Evolutionary conservation across 2,329 filamentous ascomycete genomes (phyloP).

Genomic region (Pseudocercospora ulei): DNA sequence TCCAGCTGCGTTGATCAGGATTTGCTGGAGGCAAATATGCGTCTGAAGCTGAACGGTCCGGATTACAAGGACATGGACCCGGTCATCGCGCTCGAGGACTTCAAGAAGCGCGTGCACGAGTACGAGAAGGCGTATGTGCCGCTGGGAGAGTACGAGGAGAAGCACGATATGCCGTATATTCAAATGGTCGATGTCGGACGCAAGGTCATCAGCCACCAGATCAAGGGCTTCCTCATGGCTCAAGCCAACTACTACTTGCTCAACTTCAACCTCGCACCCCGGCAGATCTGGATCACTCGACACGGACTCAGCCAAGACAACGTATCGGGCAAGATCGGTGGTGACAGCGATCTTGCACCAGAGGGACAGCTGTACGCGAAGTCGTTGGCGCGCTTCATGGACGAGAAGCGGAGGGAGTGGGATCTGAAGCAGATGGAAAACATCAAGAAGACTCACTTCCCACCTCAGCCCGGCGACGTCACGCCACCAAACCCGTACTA

Average conservation of each 20-base stretch:
- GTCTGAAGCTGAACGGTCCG: slow-evolving; percentile 85
- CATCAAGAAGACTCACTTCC: slow-evolving; percentile 66
- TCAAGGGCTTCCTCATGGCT: slow-evolving; percentile 82
- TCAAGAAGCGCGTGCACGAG: slow-evolving; percentile 80
- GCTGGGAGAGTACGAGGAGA: slow-evolving; percentile 67
- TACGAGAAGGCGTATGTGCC: slow-evolving; percentile 93
- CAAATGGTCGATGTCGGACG: slow-evolving; percentile 96
- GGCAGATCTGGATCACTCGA: slow-evolving; percentile 96
- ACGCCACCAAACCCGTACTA: slow-evolving; percentile 91
- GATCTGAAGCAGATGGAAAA: slow-evolving; percentile 71
- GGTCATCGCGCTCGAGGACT: slow-evolving; percentile 70
- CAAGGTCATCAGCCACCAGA: slow-evolving; percentile 82
- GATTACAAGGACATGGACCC: slow-evolving; percentile 96
- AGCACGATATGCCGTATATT: slow-evolving; percentile 85
- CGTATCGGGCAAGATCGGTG: slow-evolving; percentile 75
- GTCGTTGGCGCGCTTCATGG: slow-evolving; percentile 75
- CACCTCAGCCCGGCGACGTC: slow-evolving; percentile 80
- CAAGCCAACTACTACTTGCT: slow-evolving; percentile 90
- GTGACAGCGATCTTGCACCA: slow-evolving; percentile 73
- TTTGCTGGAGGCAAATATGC: slow-evolving; percentile 91
- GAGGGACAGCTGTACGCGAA: slow-evolving; percentile 70
- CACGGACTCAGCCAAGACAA: slow-evolving; percentile 91
- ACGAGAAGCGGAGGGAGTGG: slow-evolving; percentile 69
- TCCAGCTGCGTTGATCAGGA: slow-evolving; percentile 79
- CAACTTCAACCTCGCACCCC: slow-evolving; percentile 89